Conservation (phyloP, 2,329 filamentous ascomycete genomes). For the Clathrospora elynae region DNA sequence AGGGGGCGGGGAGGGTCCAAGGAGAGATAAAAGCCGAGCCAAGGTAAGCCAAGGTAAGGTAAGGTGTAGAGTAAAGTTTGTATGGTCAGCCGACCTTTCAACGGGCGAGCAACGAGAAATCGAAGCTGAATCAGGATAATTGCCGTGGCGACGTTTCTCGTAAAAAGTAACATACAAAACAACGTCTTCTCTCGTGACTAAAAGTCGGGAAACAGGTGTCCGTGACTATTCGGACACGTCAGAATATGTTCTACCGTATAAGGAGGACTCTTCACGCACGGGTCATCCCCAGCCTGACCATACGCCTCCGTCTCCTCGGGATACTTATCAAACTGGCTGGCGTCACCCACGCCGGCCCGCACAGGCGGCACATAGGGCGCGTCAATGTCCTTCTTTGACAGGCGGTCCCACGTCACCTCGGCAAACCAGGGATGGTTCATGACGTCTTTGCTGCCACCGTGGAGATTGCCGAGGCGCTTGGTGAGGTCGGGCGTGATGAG, state of each 20-base stretch:
- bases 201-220: constrained; percentile 44
- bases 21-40: no score
- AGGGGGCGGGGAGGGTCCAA: constrained; percentile 7
- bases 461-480: constrained; percentile 91
- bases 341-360: constrained; percentile 89
- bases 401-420: constrained; percentile 95
- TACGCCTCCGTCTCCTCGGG: constrained; percentile 96
- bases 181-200: constrained; percentile 17
- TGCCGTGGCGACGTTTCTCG: constrained; percentile 11
- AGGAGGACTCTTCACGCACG: constrained; percentile 66
- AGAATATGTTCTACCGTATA: constrained; percentile 33
- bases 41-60: no score
- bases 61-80: no score
- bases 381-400: constrained; percentile 95
- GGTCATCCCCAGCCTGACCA: constrained; percentile 76
- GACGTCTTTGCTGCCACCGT: constrained; percentile 87
- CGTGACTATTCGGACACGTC: constrained; percentile 43
- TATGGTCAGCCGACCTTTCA: constrained; percentile 11
- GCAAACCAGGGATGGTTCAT: constrained; percentile 96
- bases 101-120: no score
- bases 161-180: constrained; percentile 8
- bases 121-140: constrained; percentile 13
- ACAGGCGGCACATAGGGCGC: constrained; percentile 97
- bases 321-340: constrained; percentile 97
- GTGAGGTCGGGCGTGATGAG: constrained; percentile 94